Conservation (phyloP, 192 early-diverging fungal genomes). For the Chytriomyces sp. region DNA sequence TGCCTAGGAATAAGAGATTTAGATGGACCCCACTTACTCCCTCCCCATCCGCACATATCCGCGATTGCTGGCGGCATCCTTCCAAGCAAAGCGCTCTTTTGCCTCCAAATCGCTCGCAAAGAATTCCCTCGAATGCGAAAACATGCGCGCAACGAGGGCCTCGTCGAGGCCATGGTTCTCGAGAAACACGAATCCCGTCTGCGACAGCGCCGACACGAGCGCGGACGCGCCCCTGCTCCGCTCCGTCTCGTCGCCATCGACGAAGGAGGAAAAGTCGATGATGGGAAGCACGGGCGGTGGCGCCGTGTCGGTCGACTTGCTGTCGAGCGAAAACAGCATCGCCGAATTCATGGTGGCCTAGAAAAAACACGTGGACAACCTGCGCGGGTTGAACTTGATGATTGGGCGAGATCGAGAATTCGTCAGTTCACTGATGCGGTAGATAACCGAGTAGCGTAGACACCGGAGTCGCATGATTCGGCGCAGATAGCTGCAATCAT, state of each 20-base stretch:
- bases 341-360: too few relatives aligned
- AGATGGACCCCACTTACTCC: conserved; percentile 17
- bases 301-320: not conserved
- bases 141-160: conserved; percentile 13
- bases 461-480: too few relatives aligned
- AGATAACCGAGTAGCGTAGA: too few relatives aligned
- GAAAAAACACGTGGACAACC: too few relatives aligned
- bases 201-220: conserved; percentile 23
- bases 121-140: not conserved
- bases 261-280: conserved; percentile 25
- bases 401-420: too few relatives aligned
- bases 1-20: not conserved
- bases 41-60: conserved; percentile 31
- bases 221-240: not conserved
- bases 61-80: conserved; percentile 26
- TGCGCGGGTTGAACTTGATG: too few relatives aligned
- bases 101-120: conserved; percentile 4
- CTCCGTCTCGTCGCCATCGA: not conserved
- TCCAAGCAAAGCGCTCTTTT: conserved; percentile 26
- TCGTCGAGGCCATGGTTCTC: conserved; percentile 23
- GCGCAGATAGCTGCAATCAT: too few relatives aligned
- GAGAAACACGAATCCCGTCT: conserved; percentile 33
- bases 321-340: too few relatives aligned
- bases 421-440: too few relatives aligned
- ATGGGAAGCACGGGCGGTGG: conserved; percentile 14